Percentiles rank a stretch among this genome's conserved stretches.
phyloP scores from a whole-genome alignment of 2,329 filamentous ascomycete genomes.

The Calonectria crousiana region DNA sequence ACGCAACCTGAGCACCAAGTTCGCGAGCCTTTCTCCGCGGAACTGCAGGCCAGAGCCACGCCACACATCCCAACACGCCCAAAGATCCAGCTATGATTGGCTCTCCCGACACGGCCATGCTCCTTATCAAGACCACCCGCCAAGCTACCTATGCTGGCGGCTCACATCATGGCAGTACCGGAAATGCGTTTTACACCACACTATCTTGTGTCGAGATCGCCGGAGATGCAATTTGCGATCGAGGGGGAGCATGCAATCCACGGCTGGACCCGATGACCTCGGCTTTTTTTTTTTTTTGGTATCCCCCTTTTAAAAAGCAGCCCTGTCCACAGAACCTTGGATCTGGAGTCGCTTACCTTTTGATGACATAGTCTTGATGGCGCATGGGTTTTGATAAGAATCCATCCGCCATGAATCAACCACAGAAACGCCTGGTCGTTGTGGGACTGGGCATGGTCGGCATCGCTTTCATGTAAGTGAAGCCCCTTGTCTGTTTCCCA shows the following conservation, averaged over 20 bases:
- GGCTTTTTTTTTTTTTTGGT: background rate
- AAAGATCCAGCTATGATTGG: constrained; percentile 34
- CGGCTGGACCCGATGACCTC: constrained; percentile 18
- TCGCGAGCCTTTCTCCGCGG: constrained; percentile 40
- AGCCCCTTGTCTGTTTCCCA: background rate
- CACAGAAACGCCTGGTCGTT: constrained; percentile 77
- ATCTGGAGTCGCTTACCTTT: background rate
- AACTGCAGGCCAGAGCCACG: constrained; percentile 14
- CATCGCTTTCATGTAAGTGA: constrained; percentile 84
- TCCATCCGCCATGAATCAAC: constrained; percentile 33
- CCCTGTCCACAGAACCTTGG: background rate
- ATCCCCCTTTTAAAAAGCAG: constrained; percentile 33
- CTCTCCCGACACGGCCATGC: background rate
- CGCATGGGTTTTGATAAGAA: constrained; percentile 2
- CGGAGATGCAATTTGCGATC: constrained; percentile 42
- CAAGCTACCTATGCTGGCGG: constrained; percentile 13
- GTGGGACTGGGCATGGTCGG: constrained; percentile 94
- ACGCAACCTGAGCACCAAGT: constrained; percentile 22
- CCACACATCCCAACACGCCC: background rate
- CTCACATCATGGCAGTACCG: constrained; percentile 29
- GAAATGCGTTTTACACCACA: constrained; percentile 40
- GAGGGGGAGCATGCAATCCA: constrained; percentile 29
- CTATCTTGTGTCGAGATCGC: constrained; percentile 8
- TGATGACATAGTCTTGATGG: background rate
- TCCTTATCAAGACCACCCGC: constrained; percentile 41